Evolutionary conservation across 2,329 filamentous ascomycete species (phyloP).

Genomic region (Ilyonectria mors-panacis): DNA sequence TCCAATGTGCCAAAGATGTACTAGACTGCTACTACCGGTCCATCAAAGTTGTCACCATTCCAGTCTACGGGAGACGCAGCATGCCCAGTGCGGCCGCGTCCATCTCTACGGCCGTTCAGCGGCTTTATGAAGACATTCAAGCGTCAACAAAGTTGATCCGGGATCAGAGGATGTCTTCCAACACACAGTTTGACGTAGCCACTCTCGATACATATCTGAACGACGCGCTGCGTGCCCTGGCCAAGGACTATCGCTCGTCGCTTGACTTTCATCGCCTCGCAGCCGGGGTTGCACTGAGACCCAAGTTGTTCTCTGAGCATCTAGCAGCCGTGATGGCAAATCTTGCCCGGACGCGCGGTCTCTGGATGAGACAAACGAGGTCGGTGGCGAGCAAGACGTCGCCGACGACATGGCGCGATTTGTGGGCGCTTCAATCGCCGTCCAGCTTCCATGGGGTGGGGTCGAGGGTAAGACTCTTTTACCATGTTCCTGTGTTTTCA

Average conservation of each 20-base stretch:
- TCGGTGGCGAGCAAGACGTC: constrained; percentile 13
- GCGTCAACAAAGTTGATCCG: not conserved
- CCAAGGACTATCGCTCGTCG: constrained; percentile 4
- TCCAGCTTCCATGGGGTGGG: constrained; percentile 11
- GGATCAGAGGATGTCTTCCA: not conserved
- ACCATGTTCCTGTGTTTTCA: not conserved
- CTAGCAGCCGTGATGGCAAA: constrained; percentile 8
- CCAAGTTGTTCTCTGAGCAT: constrained; percentile 24
- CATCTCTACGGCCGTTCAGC: not conserved
- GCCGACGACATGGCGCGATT: constrained; percentile 21
- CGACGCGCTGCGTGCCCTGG: constrained; percentile 8
- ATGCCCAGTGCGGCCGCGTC: not conserved
- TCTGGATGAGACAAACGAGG: not conserved
- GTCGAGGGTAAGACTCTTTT: not conserved
- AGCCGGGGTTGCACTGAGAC: constrained; percentile 7
- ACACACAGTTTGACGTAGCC: constrained; percentile 11
- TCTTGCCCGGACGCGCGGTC: not conserved
- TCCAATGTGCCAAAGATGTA: not conserved
- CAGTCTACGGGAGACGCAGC: not conserved
- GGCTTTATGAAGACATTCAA: constrained; percentile 17
- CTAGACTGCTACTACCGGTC: constrained; percentile 30
- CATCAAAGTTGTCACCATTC: constrained; percentile 23
- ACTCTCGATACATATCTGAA: constrained; percentile 22
- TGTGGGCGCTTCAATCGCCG: constrained; percentile 22
- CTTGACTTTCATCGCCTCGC: constrained; percentile 25